These are phyloP conservation scores for Hypoxylon fragiforme DNA, from an alignment of 495 filamentous ascomycete genomes.

Conservation along the genomic window DNA sequence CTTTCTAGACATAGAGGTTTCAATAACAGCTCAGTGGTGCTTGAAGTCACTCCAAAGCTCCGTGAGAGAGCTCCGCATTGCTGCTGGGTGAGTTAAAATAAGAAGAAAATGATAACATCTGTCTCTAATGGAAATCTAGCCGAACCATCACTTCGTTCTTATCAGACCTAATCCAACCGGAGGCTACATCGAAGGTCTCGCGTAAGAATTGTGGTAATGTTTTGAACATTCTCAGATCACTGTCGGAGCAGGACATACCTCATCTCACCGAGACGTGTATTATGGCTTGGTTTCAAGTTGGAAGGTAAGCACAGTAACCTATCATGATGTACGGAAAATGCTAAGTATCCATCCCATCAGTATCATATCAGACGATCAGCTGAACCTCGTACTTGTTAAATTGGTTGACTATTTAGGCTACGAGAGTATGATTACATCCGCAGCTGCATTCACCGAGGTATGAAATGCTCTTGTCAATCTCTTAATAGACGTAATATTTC, in stretches of 20 bases:
- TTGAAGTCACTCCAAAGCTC: slow-evolving; percentile 79
- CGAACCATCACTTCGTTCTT: slow-evolving; percentile 69
- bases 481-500: not conserved
- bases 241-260: slow-evolving; percentile 66
- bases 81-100: slow-evolving; percentile 60
- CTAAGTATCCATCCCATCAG: slow-evolving; percentile 13
- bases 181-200: slow-evolving; percentile 43
- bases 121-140: slow-evolving; percentile 50
- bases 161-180: slow-evolving; percentile 46
- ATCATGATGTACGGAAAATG: not conserved
- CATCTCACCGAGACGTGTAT: slow-evolving; percentile 81
- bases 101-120: not conserved
- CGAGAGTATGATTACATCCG: slow-evolving; percentile 75
- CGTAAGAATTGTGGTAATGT: slow-evolving; percentile 67
- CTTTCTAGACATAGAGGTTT: slow-evolving; percentile 67
- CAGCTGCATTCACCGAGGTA: slow-evolving; percentile 80
- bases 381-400: slow-evolving; percentile 80
- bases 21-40: slow-evolving; percentile 75
- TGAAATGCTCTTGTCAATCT: not conserved
- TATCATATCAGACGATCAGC: slow-evolving; percentile 64
- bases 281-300: slow-evolving; percentile 80
- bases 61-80: slow-evolving; percentile 80
- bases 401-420: slow-evolving; percentile 87
- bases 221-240: slow-evolving; percentile 67
- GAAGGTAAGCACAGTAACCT: slow-evolving; percentile 51